Evolutionary conservation across 495 filamentous ascomycete species (phyloP), one percentile per base, ranked within the genome.

Genomic region (Podospora pseudoanserina): DNA sequence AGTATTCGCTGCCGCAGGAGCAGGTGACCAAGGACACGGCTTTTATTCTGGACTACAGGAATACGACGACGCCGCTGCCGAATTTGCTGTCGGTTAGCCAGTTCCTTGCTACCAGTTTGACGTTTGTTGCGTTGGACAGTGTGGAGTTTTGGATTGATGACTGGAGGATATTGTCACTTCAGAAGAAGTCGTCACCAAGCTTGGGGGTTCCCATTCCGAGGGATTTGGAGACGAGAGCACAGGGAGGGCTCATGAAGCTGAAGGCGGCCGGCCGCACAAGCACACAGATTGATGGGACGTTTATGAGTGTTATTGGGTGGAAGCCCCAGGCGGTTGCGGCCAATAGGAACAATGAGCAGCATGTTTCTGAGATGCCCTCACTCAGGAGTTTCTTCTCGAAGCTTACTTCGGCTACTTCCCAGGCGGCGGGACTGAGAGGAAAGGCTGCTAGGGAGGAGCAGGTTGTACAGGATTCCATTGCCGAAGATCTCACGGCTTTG

Each of bases 141-240:
- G 93, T 99, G 63, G 95, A 98, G 69, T 83, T 99, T 53, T 92
- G 88, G 86, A 83, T 99, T 56, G 94, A 98, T 75, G 91, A 96
- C 69, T 92, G 88, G 84, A 91, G 87, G 68, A 80, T 99, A 20
- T 76, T 97, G 28, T 82, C 83, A 18, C 78, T 99, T 26, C 83
- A 84, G 4, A 98, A 98, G 80, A 96, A 95, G 75, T 86, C 86
- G 2, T 92, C 93, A 2, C 93, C 93, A 6, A 87, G 89, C 34
- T 76, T 86, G 32, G 82, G 85, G 63, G 83, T 97, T 23, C 72
- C 81, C n/a, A 87, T 99, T 54, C 93, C 96, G 0, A 85, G 83
- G 72, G 90, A 92, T 68, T 84, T 98, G 20, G 91, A 94, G 65
- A 90, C 90, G 0, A 89, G 86, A 64, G 96, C 96, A 3, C 85